phyloP scores from a whole-genome alignment of 192 early-diverging fungal genomes.

The Coemansia sp. region DNA sequence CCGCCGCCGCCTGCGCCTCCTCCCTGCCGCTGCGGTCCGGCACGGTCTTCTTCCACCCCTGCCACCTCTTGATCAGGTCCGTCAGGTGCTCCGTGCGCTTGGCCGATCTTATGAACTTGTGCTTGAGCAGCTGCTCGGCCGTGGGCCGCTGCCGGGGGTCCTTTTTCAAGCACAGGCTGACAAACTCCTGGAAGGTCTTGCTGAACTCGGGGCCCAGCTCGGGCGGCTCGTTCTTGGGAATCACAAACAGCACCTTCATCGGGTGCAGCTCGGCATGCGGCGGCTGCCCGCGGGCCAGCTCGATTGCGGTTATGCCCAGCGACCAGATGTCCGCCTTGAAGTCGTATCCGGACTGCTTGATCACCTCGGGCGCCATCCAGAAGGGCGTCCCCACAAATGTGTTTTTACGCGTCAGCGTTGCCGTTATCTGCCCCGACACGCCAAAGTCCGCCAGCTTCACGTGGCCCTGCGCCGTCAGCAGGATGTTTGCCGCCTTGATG shows the following conservation, averaged over 20 bases:
- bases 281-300: constrained; percentile 89
- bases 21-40: constrained; percentile 46
- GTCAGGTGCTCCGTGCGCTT: constrained; percentile 83
- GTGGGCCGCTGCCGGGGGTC: constrained; percentile 82
- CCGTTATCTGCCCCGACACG: constrained; percentile 91
- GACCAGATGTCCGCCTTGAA: constrained; percentile 98
- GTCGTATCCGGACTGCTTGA: constrained; percentile 91
- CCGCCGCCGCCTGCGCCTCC: constrained; percentile 28
- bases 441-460: constrained; percentile 98
- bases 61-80: constrained; percentile 80
- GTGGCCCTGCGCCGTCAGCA: constrained; percentile 67
- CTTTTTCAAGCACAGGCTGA: constrained; percentile 80
- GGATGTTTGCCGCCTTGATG: constrained; percentile 94
- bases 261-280: constrained; percentile 92
- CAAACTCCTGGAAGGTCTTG: constrained; percentile 87
- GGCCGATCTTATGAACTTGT: constrained; percentile 79
- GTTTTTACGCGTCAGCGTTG: constrained; percentile 89
- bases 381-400: constrained; percentile 98
- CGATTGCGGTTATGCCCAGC: constrained; percentile 94
- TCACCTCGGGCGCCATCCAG: constrained; percentile 95
- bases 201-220: constrained; percentile 72
- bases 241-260: constrained; percentile 92
- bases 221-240: constrained; percentile 88
- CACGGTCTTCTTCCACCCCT: constrained; percentile 67
- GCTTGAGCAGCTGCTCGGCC: constrained; percentile 83